Conservation (phyloP, 225 moss, liverwort and hornwort species). For the Marchantia paleacea region DNA sequence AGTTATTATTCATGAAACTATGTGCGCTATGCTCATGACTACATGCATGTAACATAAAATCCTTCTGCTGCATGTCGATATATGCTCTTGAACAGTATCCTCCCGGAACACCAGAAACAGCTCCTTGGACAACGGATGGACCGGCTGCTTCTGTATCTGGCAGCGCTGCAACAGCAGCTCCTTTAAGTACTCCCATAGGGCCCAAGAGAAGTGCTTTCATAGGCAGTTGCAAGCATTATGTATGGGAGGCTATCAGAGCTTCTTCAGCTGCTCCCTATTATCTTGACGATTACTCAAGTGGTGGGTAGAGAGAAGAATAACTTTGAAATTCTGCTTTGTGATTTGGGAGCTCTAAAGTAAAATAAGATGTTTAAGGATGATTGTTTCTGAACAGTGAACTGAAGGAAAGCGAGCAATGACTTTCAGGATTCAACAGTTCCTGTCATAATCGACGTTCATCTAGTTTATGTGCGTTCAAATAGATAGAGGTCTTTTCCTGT, state of each 20-base stretch:
- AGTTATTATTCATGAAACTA: background rate
- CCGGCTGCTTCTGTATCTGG: constrained; percentile 78
- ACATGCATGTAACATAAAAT: too few species aligned
- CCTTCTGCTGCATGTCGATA: too few species aligned
- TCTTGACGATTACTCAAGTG: constrained; percentile 95
- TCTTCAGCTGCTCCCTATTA: constrained; percentile 99
- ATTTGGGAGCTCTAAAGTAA: background rate
- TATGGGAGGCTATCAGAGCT: constrained; percentile 99
- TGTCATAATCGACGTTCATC: background rate
- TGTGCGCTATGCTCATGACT: too few species aligned
- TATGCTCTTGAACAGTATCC: constrained; percentile 58
- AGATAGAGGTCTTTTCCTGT: background rate
- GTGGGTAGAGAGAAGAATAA: constrained; percentile 31
- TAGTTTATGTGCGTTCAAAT: background rate
- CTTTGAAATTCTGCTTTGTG: background rate
- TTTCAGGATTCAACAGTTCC: background rate
- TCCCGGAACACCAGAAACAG: constrained; percentile 90
- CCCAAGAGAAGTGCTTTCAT: constrained; percentile 81
- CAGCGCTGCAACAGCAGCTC: constrained; percentile 72
- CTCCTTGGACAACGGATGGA: constrained; percentile 91
- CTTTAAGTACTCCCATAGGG: constrained; percentile 72
- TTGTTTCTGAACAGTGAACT: background rate
- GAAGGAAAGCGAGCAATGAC: background rate
- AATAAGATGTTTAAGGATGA: background rate
- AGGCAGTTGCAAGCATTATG: constrained; percentile 92